Evolutionary conservation across 2,329 filamentous ascomycete genomes (phyloP), one percentile per base, ranked within the genome.

Genomic region (Atkinsonella texensis): DNA sequence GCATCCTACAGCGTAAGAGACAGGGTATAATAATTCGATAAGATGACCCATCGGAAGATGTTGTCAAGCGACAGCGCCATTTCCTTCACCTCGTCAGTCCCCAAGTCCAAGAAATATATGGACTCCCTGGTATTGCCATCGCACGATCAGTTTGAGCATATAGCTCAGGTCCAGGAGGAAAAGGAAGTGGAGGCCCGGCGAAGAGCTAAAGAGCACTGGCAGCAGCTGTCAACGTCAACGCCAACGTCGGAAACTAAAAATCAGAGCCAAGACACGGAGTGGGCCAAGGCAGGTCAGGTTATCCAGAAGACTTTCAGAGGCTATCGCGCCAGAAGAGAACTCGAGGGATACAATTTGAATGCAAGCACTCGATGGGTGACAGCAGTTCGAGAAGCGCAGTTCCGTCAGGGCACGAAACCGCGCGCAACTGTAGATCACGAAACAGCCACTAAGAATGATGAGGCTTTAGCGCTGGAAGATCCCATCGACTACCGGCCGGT

Each of bases 231-330:
- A 32, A 67, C 68, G 32, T 63, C 68, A 32, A 67, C 68, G 39
- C 61, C 42, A 2, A 38, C 48, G 13, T 20, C 43, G 17, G 52
- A 17, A 13, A 10, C 43, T 33, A 32, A 39, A 11, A 32, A 54
- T 7, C 50, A 46, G 11, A 15, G 20, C 47, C 51, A 35, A 18
- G 41, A 50, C 17, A 32, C n/a, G 18, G 62, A 62, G 43, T 58
- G 59, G 31, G 62, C 67, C 28, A 68, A 71, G 48, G 80, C 80
- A 2, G 80, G 79, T 3, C 70, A 69, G 20, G 60, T 80, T 28
- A 83, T 84, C 46, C 80, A 88, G 70, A 80, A 83, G 57, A 85
- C 83, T 28, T 94, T 89, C 63, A 77, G 89, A 35, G 87, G 88
- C 6, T 87, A 94, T 65, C 77, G 85, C 50, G 76, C 80, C 47